A percentile compares a stretch with the other conserved stretches of the same genome.
Evolutionary conservation across 164 flowering plant genomes (phyloP).

Genomic region (Annona cherimola): DNA sequence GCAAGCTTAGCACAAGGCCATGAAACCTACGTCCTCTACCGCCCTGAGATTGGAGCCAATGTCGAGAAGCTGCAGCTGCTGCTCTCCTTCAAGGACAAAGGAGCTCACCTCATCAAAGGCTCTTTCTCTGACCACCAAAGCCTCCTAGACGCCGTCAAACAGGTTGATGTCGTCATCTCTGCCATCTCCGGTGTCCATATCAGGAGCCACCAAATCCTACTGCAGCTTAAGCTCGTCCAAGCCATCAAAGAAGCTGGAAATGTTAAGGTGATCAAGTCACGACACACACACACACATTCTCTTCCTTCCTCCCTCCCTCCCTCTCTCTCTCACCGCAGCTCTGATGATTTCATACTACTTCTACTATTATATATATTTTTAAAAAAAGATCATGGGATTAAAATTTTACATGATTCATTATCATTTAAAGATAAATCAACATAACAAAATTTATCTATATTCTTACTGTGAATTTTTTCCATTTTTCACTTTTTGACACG

Average conservation of each 20-base stretch:
- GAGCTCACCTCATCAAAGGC: constrained; percentile 46
- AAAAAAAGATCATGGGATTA: too few species aligned
- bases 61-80: constrained; percentile 55
- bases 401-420: too few species aligned
- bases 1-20: constrained; percentile 52
- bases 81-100: constrained; percentile 42
- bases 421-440: too few species aligned
- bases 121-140: constrained; percentile 46
- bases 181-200: constrained; percentile 60
- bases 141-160: constrained; percentile 58
- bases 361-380: too few species aligned
- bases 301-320: too few species aligned
- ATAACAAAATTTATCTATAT: too few species aligned
- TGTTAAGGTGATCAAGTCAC: constrained; percentile 33
- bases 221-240: constrained; percentile 62
- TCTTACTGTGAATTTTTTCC: too few species aligned
- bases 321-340: too few species aligned
- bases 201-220: constrained; percentile 46
- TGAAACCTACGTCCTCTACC: constrained; percentile 40
- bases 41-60: constrained; percentile 56
- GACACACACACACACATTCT: not conserved
- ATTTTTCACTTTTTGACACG: too few species aligned
- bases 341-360: too few species aligned
- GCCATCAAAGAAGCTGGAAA: constrained; percentile 73
- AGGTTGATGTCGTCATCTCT: constrained; percentile 59